Conservation (phyloP, 257 asterid genomes). For the Nicotiana undulata region DNA sequence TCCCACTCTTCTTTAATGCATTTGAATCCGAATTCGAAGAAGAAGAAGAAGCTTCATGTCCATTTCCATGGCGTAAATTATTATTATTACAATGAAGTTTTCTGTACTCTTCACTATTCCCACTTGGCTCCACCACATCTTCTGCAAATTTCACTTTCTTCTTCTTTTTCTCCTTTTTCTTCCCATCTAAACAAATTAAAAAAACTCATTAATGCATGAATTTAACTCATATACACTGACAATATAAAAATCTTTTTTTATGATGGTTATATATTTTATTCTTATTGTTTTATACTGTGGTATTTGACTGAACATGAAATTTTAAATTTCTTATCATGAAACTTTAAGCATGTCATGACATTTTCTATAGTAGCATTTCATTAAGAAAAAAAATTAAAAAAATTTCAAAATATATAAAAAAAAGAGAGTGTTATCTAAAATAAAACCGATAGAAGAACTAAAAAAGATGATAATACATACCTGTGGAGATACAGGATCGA, state of each 20-base stretch:
- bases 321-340: too few relatives aligned
- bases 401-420: not conserved
- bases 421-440: not conserved
- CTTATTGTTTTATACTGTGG: not conserved
- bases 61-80: not conserved
- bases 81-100: constrained; percentile 21
- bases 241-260: not conserved
- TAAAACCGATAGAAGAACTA: not conserved
- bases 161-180: constrained; percentile 50
- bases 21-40: constrained; percentile 6
- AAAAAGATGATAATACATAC: constrained; percentile 9
- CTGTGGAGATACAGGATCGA: constrained; percentile 46
- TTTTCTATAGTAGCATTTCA: not conserved
- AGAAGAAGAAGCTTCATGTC: not conserved
- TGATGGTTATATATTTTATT: not conserved
- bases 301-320: not conserved
- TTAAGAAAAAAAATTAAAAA: not conserved
- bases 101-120: constrained; percentile 67
- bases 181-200: constrained; percentile 27
- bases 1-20: constrained; percentile 13
- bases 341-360: not conserved
- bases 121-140: constrained; percentile 83
- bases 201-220: not conserved
- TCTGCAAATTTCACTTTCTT: constrained; percentile 79
- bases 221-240: not conserved